A percentile compares a stretch with the other conserved stretches of the same genome.
phyloP scores from a whole-genome alignment of 75 land plant species.

The Gnetum montanum region DNA sequence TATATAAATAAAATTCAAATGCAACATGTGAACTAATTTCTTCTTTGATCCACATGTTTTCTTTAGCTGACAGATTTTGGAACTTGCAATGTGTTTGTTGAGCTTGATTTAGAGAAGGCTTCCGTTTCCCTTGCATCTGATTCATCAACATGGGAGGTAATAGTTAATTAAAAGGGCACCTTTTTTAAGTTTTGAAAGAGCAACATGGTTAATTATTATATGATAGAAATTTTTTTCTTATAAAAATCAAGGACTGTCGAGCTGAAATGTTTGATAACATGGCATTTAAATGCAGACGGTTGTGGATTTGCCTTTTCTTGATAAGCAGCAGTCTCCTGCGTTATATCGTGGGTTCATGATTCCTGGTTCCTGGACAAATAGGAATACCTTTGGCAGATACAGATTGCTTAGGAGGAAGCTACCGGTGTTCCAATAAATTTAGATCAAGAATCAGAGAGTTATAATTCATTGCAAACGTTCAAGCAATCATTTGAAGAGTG shows the following conservation, averaged over 20 bases:
- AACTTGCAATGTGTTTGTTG: slow-evolving; percentile 75
- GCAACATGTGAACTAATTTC: not conserved
- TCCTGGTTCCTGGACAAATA: slow-evolving; percentile 67
- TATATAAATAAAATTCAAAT: not conserved
- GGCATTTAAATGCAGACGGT: slow-evolving; percentile 39
- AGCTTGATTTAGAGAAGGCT: slow-evolving; percentile 63
- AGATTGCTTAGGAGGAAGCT: slow-evolving; percentile 63
- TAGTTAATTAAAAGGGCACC: not conserved
- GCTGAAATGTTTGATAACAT: no score
- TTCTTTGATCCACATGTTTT: not conserved
- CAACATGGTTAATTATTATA: not conserved
- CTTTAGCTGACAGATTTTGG: slow-evolving; percentile 49
- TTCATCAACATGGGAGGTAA: slow-evolving; percentile 84
- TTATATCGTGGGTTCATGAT: slow-evolving; percentile 81
- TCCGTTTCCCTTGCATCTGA: slow-evolving; percentile 53
- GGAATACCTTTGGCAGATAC: slow-evolving; percentile 78
- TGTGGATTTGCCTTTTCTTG: slow-evolving; percentile 64
- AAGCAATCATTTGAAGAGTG: no score
- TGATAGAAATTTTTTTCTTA: not conserved
- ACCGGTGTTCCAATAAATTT: not conserved
- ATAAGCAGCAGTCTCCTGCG: slow-evolving; percentile 76
- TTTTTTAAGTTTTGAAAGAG: not conserved
- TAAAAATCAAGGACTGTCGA: not conserved
- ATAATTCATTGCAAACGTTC: no score
- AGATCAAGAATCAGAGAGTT: no score